A percentile compares a stretch with the other conserved stretches of the same genome.
phyloP scores from a whole-genome alignment of 176 grass and related monocot species.

The Pontederia paniculata region DNA sequence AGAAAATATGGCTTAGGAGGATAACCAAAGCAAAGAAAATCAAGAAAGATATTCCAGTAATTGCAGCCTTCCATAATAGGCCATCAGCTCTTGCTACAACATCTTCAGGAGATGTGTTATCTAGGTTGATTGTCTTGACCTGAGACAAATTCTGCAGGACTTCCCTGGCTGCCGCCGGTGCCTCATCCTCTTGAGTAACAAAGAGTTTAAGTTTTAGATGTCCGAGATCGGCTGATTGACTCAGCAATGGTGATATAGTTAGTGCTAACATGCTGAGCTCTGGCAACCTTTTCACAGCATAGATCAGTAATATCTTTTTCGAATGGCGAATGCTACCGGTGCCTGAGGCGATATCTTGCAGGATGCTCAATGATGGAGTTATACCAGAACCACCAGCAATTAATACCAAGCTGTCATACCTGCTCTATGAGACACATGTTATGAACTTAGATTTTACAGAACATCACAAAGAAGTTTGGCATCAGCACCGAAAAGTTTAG shows the following conservation, averaged over 20 bases:
- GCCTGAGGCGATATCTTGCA: conserved; percentile 29
- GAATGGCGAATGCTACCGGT: neutral
- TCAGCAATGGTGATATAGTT: conserved; percentile 14
- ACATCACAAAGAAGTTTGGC: neutral
- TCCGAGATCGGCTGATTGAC: conserved; percentile 15
- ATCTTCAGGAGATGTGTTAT: neutral
- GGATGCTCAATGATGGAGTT: conserved; percentile 41
- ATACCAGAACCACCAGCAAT: conserved; percentile 38
- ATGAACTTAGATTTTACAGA: too few species aligned
- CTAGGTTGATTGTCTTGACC: conserved; percentile 7
- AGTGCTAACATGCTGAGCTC: conserved; percentile 35
- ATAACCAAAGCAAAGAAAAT: conserved; percentile 23
- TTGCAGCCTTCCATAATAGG: conserved; percentile 24
- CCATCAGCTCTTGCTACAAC: conserved; percentile 15
- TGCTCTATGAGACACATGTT: conserved; percentile 3
- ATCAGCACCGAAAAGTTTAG: neutral
- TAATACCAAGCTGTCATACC: conserved; percentile 35
- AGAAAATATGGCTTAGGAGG: conserved; percentile 25
- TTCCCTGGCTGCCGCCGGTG: conserved; percentile 9
- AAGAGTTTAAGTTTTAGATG: conserved; percentile 27
- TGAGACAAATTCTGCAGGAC: conserved; percentile 21
- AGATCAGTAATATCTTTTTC: conserved; percentile 28
- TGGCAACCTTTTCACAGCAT: conserved; percentile 18
- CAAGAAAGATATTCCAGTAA: conserved; percentile 12
- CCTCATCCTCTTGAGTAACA: conserved; percentile 31